Evolutionary conservation across 2,329 filamentous ascomycete genomes (phyloP), one percentile per base, ranked within the genome.

Genomic region (Hymenoscyphus occultus): DNA sequence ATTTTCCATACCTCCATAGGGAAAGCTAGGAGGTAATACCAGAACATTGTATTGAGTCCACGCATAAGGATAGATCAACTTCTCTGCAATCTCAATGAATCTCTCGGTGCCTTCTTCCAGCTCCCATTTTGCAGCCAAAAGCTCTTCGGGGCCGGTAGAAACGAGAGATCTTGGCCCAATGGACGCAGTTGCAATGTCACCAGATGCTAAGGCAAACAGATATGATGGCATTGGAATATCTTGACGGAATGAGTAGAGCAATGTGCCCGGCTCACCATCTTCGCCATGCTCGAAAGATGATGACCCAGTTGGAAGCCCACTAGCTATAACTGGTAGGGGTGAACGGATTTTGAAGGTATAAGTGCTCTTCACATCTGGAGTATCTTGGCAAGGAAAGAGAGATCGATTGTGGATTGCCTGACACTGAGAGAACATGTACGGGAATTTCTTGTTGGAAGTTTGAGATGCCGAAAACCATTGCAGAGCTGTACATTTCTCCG

Each of bases 361-460:
- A 1, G 93, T 96, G n/a, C 91, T 93, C 81, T 99, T 99, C 73
- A 97, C 91, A 76, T 97, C 94, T 2, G 95, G 95, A 0, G 95
- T 98, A 76, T 99, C 95, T 80, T 98, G 94, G 78, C 94, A 98
- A 6, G 95, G 95, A 77, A 98, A 96, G 67, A 98, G 86, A 59
- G 93, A 96, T 66, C 95, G 88, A 56, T 92, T 92, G 74, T 98
- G 93, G 74, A 97, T 98, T 62, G 94, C 93, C 81, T 99, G 94
- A 77, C 93, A 97, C 81, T 98, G 95, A 56, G 92, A 96, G 81
- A 98, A 98, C 88, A 98, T 94, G 79, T 97, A 98, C 0, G 94
- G 94, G 71, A 96, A 90, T 78, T 93, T 95, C 81, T 93, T 93
- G 84, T 96, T 97, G 65, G 91, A 92, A 0, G 95, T 98, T 80